Evolutionary conservation across 2,329 filamentous ascomycete genomes (phyloP).

Genomic region (Colletotrichum sp.): DNA sequence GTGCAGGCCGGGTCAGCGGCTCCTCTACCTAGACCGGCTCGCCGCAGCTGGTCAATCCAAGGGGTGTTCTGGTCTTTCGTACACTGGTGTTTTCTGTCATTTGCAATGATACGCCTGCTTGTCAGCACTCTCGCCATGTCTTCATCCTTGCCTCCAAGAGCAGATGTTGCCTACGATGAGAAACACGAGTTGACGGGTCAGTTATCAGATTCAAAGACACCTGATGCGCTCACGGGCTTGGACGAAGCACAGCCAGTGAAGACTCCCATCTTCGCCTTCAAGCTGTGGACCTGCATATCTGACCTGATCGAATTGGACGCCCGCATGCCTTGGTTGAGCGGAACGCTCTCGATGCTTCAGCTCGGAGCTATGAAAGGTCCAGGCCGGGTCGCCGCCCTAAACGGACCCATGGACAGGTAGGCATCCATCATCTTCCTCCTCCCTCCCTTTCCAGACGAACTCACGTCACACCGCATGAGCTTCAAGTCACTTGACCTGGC

Average conservation of each 20-base stretch:
- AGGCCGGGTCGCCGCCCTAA: conserved; percentile 73
- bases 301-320: conserved; percentile 74
- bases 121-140: conserved; percentile 69
- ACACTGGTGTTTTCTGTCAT: conserved; percentile 59
- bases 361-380: conserved; percentile 76
- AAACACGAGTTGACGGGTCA: conserved; percentile 24
- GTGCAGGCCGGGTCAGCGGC: background rate
- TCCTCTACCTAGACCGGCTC: background rate
- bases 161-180: background rate
- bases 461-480: conserved; percentile 48
- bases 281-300: conserved; percentile 75
- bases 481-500: conserved; percentile 50
- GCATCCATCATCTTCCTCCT: conserved; percentile 43
- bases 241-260: conserved; percentile 33
- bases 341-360: conserved; percentile 76
- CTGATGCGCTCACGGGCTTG: conserved; percentile 17
- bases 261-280: conserved; percentile 77
- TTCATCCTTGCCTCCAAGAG: conserved; percentile 67
- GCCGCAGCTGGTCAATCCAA: conserved; percentile 44
- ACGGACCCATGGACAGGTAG: conserved; percentile 91
- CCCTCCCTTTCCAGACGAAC: conserved; percentile 4
- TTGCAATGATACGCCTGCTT: conserved; percentile 70
- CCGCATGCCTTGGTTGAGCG: conserved; percentile 91
- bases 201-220: conserved; percentile 25
- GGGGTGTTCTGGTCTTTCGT: conserved; percentile 61